These are phyloP conservation scores for Fusarium anguioides DNA, from an alignment of 2,329 filamentous ascomycete species.

Conservation along the genomic window DNA sequence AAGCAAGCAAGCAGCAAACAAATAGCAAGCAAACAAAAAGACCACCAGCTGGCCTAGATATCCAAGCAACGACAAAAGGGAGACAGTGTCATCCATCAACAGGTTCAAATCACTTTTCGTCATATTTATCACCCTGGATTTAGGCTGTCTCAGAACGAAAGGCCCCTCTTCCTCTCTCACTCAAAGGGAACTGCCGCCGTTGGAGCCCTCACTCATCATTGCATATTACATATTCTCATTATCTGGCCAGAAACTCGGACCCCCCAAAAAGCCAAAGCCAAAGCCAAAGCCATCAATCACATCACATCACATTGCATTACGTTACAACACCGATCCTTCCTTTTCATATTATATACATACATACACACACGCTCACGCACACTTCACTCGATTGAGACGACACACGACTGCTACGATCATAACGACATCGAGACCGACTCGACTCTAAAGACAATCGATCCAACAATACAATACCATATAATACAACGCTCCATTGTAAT, in stretches of 20 bases:
- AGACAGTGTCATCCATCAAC: slow-evolving; percentile 16
- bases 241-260: slow-evolving; percentile 33
- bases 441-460: not conserved
- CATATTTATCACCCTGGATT: slow-evolving; percentile 29
- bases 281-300: not conserved
- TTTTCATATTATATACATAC: slow-evolving; percentile 13
- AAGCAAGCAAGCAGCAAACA: slow-evolving; percentile 1
- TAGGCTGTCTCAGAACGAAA: slow-evolving; percentile 31
- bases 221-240: slow-evolving; percentile 5
- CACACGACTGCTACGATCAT: slow-evolving; percentile 27
- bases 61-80: slow-evolving; percentile 2
- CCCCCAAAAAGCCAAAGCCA: not conserved
- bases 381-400: slow-evolving; percentile 16
- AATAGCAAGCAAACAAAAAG: slow-evolving; percentile 1
- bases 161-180: slow-evolving; percentile 17
- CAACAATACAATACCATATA: not conserved
- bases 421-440: slow-evolving; percentile 15
- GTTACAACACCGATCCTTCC: slow-evolving; percentile 3
- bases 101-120: slow-evolving; percentile 15
- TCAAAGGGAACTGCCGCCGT: slow-evolving; percentile 16
- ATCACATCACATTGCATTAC: slow-evolving; percentile 28
- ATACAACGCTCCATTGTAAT: not conserved
- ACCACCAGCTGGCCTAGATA: not conserved
- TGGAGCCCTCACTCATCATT: slow-evolving; percentile 3
- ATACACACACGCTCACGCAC: not conserved